Evolutionary conservation across 129 eudicot genomes (phyloP), one percentile per base, ranked within the genome.

Genomic region (Centella asiatica): DNA sequence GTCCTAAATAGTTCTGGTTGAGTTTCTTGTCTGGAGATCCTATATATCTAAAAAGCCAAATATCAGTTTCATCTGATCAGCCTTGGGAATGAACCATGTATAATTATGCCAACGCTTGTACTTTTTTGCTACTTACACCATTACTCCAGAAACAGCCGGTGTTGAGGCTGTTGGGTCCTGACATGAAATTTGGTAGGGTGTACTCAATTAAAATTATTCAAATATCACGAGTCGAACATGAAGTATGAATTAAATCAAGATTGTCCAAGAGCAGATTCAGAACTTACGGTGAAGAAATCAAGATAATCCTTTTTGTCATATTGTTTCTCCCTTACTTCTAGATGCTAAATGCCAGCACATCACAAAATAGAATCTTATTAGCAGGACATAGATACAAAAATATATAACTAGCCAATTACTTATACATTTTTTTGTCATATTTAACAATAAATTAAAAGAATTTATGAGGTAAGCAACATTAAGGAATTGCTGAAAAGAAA

Each of bases 291-390:
- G 83, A 74, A 90, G 69, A 90, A 80, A 66, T 90, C 98, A 46
- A 90, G 66, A 54, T 81, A 77, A 44, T 44, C 94, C 72, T 90
- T 90, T 75, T 79, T 70, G 82, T 90, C 98, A 69, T 90, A 90
- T 73, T 90, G 98, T 76, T 90, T 86, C 78, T 90, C 98, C 81
- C 98, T 84, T 70, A 90, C 95, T 76, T 90, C 95, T 18, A 90
- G 88, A 75, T 87, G 60, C 98, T 90, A 78, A 45, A 32, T 27
- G 44, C 6, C 62, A 54, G 27, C 26, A 37, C 52, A 77, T 26
- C 24, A 53, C 20, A 44, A 14, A 44, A 28, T 20, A 14, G 20
- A 63, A 39, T 25, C 19, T 0, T n/a, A 24, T 34, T 33, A 58
- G 29, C 25, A 58, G 47, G 15, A 42, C 1, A 11, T 34, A 34